Evolutionary conservation across 495 filamentous ascomycete species (phyloP).

Genomic region (Aspergillus sclerotioniger): DNA sequence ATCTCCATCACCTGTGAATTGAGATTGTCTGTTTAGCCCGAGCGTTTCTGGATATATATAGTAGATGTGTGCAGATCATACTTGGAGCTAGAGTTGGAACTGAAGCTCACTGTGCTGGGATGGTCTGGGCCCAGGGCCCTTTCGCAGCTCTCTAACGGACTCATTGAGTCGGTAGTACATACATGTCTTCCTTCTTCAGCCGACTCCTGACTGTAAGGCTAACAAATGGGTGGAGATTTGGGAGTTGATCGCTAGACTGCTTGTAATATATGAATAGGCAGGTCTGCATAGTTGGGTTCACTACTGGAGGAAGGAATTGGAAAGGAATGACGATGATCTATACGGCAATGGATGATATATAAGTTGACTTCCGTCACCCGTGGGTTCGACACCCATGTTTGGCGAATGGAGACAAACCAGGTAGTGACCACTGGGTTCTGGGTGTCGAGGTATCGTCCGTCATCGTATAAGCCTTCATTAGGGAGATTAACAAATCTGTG

Average conservation of each 20-base stretch:
- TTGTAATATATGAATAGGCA: constrained; percentile 1
- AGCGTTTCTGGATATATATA: too few species aligned
- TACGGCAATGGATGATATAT: constrained; percentile 40
- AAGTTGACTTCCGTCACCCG: constrained; percentile 33
- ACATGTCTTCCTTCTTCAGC: not conserved
- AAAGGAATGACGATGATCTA: not conserved
- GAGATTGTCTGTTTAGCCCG: too few species aligned
- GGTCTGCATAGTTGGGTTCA: not conserved
- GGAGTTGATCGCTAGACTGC: not conserved
- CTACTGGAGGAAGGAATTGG: not conserved
- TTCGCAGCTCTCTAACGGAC: not conserved
- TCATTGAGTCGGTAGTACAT: too few species aligned
- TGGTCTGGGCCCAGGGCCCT: not conserved
- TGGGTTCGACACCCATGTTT: constrained; percentile 33
- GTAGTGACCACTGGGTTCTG: constrained; percentile 53
- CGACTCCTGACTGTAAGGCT: not conserved
- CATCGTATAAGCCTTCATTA: constrained; percentile 49
- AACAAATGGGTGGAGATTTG: not conserved
- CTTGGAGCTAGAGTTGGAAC: too few species aligned
- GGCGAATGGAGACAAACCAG: constrained; percentile 51
- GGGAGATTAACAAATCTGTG: constrained; percentile 34
- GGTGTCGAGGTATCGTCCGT: constrained; percentile 36
- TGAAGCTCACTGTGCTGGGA: not conserved
- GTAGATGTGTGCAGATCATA: too few species aligned
- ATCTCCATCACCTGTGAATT: too few species aligned